Evolutionary conservation across 305 asterid species (phyloP), one percentile per base, ranked within the genome.

Genomic region (Plantago lanceolata): DNA sequence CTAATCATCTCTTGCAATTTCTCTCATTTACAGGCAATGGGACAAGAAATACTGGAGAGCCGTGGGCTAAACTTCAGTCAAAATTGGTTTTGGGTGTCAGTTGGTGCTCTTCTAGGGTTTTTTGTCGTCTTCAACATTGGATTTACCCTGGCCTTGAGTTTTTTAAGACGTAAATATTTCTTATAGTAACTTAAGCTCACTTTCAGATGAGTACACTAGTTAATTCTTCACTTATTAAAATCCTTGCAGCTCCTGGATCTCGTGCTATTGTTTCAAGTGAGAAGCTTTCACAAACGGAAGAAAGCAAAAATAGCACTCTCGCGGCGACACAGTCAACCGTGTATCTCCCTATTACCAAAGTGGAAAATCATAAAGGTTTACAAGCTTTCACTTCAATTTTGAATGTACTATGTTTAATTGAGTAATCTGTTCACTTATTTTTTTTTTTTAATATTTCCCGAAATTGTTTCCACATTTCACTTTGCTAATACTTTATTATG

Each of bases 251-350:
- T 72, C 61, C 72, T 66, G 75, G 81, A 62, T 70, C 86, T 54
- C 83, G 82, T 43, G 84, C 82, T 55, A 82, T 85, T 56, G 70
- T 85, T 63, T 85, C 92, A 57, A 75, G 63, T 0, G 92, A 76
- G 56, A 78, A 75, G 57, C 74, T 73, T 20, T 75, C 76, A 0
- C 66, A 69, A 73, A 63, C 64, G 52, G 67, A 61, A 65, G 76
- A 67, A 61, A 63, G 66, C 56, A 67, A 54, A 37, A 68, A 66
- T 54, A 59, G 3, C 68, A 69, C 8, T 47, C 43, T 43, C 44
- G 6, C 31, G 59, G 51, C 6, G 48, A 48, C 50, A 59, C 21
- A n/a, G 71, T 66, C 72, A 44, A 61, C 50, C 33, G 65, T 15
- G 24, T 18, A 78, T 58, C 64, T 59, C 45, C 60, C 59, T 28